A percentile compares a stretch with the other conserved stretches of the same genome.
Evolutionary conservation across 1,139 yeast species (phyloP).

Genomic region (Diutina mesorugosa): DNA sequence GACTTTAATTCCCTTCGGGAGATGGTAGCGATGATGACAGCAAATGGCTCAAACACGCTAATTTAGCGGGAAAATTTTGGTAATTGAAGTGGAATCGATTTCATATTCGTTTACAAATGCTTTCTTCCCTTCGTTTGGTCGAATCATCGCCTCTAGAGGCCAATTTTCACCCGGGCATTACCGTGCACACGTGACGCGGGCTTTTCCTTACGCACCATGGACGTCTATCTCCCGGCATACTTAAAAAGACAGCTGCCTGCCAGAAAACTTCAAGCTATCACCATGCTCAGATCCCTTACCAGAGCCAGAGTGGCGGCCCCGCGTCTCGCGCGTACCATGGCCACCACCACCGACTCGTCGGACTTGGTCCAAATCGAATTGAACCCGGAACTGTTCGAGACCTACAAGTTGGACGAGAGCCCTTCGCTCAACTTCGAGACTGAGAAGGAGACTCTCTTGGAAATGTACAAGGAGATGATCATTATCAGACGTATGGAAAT

Average conservation of each 20-base stretch:
- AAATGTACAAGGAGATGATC: slow-evolving; percentile 96
- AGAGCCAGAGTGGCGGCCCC: not conserved
- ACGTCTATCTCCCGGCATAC: not conserved
- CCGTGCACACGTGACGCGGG: not conserved
- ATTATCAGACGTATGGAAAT: slow-evolving; percentile 94
- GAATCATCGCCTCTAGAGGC: not conserved
- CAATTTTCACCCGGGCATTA: not conserved
- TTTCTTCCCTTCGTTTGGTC: not conserved
- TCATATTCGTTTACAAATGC: too few relatives aligned
- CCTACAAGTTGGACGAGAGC: slow-evolving; percentile 61
- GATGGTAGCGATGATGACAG: not conserved
- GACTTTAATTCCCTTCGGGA: not conserved
- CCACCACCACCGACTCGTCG: slow-evolving; percentile 14
- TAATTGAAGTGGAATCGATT: not conserved
- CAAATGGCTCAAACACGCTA: not conserved
- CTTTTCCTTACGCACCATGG: not conserved
- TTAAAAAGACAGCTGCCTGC: not conserved
- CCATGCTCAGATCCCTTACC: not conserved
- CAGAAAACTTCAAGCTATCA: not conserved
- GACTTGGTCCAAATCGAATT: slow-evolving; percentile 42
- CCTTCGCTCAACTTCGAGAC: slow-evolving; percentile 68
- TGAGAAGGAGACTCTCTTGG: slow-evolving; percentile 64
- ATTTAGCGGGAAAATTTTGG: not conserved
- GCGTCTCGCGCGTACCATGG: slow-evolving; percentile 11
- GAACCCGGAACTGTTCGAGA: slow-evolving; percentile 74